Evolutionary conservation across 2,329 filamentous ascomycete species (phyloP).

Genomic region (Penicillium sp.): DNA sequence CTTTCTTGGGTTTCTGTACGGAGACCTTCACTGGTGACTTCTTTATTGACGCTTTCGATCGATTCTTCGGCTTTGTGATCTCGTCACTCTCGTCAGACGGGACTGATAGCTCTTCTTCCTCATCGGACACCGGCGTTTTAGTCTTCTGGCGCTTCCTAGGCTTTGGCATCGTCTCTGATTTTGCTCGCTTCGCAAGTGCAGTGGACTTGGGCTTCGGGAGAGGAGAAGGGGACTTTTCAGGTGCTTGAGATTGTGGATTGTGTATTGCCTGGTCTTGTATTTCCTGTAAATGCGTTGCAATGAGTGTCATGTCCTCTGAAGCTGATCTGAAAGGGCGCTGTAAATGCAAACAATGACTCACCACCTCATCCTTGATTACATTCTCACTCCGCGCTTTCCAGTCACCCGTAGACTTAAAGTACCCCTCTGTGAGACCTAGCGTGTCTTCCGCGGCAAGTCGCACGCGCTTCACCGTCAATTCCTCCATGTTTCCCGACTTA

Average conservation of each 20-base stretch:
- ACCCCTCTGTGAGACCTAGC: constrained; percentile 52
- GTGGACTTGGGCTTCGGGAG: constrained; percentile 17
- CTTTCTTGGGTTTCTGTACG: constrained; percentile 3
- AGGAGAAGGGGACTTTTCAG: constrained; percentile 15
- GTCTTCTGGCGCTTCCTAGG: constrained; percentile 38
- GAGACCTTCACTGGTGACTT: not conserved
- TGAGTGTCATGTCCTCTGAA: constrained; percentile 8
- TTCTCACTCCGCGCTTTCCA: constrained; percentile 58
- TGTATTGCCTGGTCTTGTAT: constrained; percentile 28
- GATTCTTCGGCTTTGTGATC: constrained; percentile 20
- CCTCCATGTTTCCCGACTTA: constrained; percentile 44
- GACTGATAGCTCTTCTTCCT: constrained; percentile 15
- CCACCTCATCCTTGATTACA: constrained; percentile 54
- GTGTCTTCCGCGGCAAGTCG: constrained; percentile 52
- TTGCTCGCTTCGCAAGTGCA: constrained; percentile 29
- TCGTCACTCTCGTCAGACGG: constrained; percentile 24
- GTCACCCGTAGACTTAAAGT: constrained; percentile 51
- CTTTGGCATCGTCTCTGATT: constrained; percentile 19
- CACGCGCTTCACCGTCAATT: constrained; percentile 58
- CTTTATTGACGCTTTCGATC: constrained; percentile 4
- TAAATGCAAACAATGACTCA: constrained; percentile 28
- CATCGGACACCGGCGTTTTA: constrained; percentile 26
- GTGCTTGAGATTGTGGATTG: constrained; percentile 9
- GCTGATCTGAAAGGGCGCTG: not conserved
- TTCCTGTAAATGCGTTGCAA: constrained; percentile 23